These are phyloP conservation scores for Immersiporthe knoxdaviesiana DNA, from an alignment of 2,329 filamentous ascomycete species.

Conservation along the genomic window DNA sequence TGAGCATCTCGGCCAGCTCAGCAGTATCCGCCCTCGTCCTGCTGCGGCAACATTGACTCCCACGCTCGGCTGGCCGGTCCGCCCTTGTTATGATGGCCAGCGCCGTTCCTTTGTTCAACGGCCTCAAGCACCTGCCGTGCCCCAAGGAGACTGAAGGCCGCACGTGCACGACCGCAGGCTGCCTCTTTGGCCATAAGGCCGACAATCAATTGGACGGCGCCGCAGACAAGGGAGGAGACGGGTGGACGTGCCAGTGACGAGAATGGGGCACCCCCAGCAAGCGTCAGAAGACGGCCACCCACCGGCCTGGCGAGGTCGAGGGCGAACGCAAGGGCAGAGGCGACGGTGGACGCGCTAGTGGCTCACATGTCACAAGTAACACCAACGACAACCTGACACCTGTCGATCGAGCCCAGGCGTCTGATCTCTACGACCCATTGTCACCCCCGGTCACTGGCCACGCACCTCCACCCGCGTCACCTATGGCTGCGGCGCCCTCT, in stretches of 20 bases:
- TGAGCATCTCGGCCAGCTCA: background rate
- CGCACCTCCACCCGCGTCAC: background rate
- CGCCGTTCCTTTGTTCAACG: constrained; percentile 28
- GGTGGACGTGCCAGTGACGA: background rate
- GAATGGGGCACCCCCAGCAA: background rate
- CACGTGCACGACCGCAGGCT: constrained; percentile 24
- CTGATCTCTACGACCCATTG: constrained; percentile 27
- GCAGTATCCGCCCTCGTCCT: background rate
- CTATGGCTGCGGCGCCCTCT: background rate
- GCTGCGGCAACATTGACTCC: background rate
- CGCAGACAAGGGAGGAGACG: background rate
- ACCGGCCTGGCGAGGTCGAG: background rate
- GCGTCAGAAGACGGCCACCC: constrained; percentile 6
- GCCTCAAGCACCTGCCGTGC: constrained; percentile 29
- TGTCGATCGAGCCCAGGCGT: constrained; percentile 11
- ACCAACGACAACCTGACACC: background rate
- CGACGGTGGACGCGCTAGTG: background rate
- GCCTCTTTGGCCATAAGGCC: constrained; percentile 27
- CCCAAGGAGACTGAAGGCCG: constrained; percentile 27
- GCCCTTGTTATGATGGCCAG: constrained; percentile 10
- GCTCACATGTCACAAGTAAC: constrained; percentile 7
- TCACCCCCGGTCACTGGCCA: constrained; percentile 17
- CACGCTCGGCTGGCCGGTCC: background rate
- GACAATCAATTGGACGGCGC: constrained; percentile 19
- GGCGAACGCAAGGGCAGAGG: background rate